A percentile compares a stretch with the other conserved stretches of the same genome.
These are phyloP conservation scores for Sextonia rubra DNA, from an alignment of 164 flowering plant genomes.

Conservation along the genomic window DNA sequence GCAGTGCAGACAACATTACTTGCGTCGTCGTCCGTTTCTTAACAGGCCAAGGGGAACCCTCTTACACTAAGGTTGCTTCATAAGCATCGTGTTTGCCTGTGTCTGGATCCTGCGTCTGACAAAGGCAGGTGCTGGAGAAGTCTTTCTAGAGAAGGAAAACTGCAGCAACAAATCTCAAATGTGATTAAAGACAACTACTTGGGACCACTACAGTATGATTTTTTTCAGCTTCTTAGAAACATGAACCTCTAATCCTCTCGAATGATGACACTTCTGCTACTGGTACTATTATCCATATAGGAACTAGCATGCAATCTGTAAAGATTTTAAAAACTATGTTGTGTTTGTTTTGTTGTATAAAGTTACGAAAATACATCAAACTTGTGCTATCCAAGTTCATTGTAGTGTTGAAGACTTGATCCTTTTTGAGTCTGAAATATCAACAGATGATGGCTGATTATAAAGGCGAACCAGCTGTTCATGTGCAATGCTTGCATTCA, in stretches of 20 bases:
- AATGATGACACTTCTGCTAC: neutral
- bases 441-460: neutral
- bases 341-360: neutral
- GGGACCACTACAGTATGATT: neutral
- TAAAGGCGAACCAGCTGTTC: neutral
- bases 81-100: too few species aligned
- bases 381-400: neutral
- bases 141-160: neutral
- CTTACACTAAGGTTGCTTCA: neutral
- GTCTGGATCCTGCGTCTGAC: neutral
- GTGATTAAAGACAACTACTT: neutral
- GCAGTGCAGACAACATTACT: constrained; percentile 92
- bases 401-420: neutral
- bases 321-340: neutral
- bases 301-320: neutral
- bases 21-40: constrained; percentile 86
- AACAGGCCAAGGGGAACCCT: constrained; percentile 25
- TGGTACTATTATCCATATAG: neutral
- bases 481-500: neutral
- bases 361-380: too few species aligned
- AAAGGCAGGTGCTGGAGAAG: neutral
- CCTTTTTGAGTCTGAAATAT: neutral
- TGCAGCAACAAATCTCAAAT: too few species aligned
- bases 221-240: neutral
- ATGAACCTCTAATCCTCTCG: neutral